Base-by-base conservation (phyloP, 2,329 filamentous ascomycete species). In the Penicillium sp. region DNA sequence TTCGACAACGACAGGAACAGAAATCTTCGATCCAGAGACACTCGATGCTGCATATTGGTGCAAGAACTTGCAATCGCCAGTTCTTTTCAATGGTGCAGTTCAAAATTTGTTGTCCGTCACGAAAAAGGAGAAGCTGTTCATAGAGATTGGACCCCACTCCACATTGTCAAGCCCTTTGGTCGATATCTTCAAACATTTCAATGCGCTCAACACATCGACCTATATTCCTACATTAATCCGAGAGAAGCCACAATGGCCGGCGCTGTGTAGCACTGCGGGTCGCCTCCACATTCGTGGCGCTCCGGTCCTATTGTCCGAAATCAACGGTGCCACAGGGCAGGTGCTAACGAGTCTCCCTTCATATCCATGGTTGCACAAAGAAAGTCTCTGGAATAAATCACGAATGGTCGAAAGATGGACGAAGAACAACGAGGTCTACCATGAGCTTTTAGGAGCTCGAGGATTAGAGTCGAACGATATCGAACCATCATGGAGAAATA, bases 401-500 rank as follows among this genome's bases (percentile, higher is more conserved):
- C 49, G 57, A 16, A 59, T 60, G 3, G 56, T 53, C 16, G 52
- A 52, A 19, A 58, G 68, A 13, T 68, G 65, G 64, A 54, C 64
- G 23, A 39, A 42, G 19, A 37, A 47, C 7, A 37, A 58, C 8
- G 55, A 53, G 35, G 46, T 57, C 2, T 44, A 55, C 47, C 69
- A 73, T 53, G 66, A 70, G 54, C 42, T 72, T 43, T 23, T 69
- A 1, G 67, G 66, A 11, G 45, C 49, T 2, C 69, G 70, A 1
- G 53, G 67, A 25, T 49, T 66, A 27, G 76, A 75, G 57, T 60
- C 64, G 19, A 55, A 59, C 9, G 58, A 63, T 8, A 27, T 70
- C 1, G 66, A 75, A 14, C 77, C 78, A 0, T 49, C 59, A 0
- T 84, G 78, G 78, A 65, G 77, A 25, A 70, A 73, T 35, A 29